A percentile compares a stretch with the other conserved stretches of the same genome.
Conservation (phyloP, 768 basidiomycete species). For the Boletus rufocinnamomeus region DNA sequence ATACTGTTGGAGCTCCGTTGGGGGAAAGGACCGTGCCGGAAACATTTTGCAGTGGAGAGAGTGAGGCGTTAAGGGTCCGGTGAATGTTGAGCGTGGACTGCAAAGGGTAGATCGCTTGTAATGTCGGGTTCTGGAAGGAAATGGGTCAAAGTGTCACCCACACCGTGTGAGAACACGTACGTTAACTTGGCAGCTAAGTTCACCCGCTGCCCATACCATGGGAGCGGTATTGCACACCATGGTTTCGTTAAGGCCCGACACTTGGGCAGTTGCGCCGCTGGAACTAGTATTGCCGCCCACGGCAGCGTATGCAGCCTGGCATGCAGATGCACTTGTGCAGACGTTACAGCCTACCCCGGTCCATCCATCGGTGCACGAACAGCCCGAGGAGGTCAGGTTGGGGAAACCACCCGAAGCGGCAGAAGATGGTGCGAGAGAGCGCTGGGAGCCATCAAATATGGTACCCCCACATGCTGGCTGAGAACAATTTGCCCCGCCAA, state of each 20-base stretch:
- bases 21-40: slow-evolving; percentile 38
- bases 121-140: slow-evolving; percentile 70
- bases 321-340: slow-evolving; percentile 66
- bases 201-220: slow-evolving; percentile 72
- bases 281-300: slow-evolving; percentile 38
- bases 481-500: slow-evolving; percentile 70
- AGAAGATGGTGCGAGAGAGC: slow-evolving; percentile 49
- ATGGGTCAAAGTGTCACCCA: background rate
- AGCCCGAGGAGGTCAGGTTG: slow-evolving; percentile 68
- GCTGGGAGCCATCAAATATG: slow-evolving; percentile 69
- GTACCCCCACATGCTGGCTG: slow-evolving; percentile 78
- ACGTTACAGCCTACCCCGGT: slow-evolving; percentile 79
- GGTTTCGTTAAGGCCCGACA: slow-evolving; percentile 54
- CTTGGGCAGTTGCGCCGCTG: slow-evolving; percentile 29
- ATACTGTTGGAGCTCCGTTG: slow-evolving; percentile 57
- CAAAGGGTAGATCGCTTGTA: slow-evolving; percentile 75
- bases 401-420: slow-evolving; percentile 45
- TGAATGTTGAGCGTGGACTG: slow-evolving; percentile 74
- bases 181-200: slow-evolving; percentile 83
- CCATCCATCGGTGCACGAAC: slow-evolving; percentile 77
- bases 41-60: slow-evolving; percentile 56
- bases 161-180: slow-evolving; percentile 48
- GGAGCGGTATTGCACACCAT: slow-evolving; percentile 72
- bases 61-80: slow-evolving; percentile 66
- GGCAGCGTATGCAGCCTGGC: slow-evolving; percentile 60